Base-by-base conservation (phyloP, 2,329 filamentous ascomycete genomes). In the Fusarium musae region DNA sequence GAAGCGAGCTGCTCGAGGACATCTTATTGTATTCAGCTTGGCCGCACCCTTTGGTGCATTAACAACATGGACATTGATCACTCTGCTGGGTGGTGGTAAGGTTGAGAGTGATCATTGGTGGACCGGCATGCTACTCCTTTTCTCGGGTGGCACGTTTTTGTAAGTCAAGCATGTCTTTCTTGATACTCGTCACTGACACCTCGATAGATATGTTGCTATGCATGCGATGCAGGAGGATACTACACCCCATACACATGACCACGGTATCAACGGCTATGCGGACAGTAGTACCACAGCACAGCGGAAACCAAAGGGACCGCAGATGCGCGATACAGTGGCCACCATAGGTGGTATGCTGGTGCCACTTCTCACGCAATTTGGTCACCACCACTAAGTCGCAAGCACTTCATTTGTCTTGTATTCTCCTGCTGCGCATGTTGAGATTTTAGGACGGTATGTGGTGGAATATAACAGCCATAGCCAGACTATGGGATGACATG, bases 111-210 rank as follows among this genome's bases (percentile, higher is more conserved):
- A 93, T 63, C 90, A 91, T 77, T 98, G 94, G 91, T 95, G 93
- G 86, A 98, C 96, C 0, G 96, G 96, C 30, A 94, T 97, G 87
- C 85, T 98, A 47, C 85, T 99, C 13, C 85, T 98, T n/a, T 99
- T 99, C 80, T 97, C 94, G 1, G 96, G 93, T 2, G 96, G 96
- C 21, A 99, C 96, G 0, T 99, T 99, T 80, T 83, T 99, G 92
- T 98, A 84, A 89, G 93, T 81, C 28, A 28, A 23, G 26, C 16
- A 57, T 19, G 10, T 32, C 16, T 44, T 23, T 23, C 28, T 16
- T 16, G 26, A 58, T 9, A n/a, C 28, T 21, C n/a, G 34, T 50
- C 43, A 36, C 75, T 79, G 63, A 79, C 34, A 57, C 37, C n/a
- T 37, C 17, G 12, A 17, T 36, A 97, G 94, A 77, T 97, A 98